Evolutionary conservation across 345 rosid species (phyloP).

Genomic region (Lepidium didymum): DNA sequence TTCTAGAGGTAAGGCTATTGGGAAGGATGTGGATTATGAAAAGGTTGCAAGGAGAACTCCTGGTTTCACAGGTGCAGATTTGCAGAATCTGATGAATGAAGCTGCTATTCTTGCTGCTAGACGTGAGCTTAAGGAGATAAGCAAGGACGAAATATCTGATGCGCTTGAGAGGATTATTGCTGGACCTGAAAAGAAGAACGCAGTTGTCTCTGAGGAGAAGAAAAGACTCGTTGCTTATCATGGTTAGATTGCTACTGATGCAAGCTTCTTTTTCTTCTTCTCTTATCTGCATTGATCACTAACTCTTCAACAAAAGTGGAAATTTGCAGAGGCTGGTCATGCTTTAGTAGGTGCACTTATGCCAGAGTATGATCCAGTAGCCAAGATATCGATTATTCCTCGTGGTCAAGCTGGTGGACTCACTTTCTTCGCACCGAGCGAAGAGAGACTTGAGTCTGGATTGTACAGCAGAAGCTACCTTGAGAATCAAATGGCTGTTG

Average conservation of each 20-base stretch:
- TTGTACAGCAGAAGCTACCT: constrained; percentile 94
- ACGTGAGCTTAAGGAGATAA: constrained; percentile 95
- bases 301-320: neutral
- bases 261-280: neutral
- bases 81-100: constrained; percentile 97
- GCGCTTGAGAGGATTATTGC: constrained; percentile 98
- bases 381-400: constrained; percentile 95
- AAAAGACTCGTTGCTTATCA: constrained; percentile 90
- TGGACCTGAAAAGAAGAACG: constrained; percentile 97
- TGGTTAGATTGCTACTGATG: constrained; percentile 34
- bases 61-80: constrained; percentile 93
- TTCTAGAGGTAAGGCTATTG: constrained; percentile 96
- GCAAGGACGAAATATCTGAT: constrained; percentile 96
- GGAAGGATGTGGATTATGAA: constrained; percentile 92
- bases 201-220: constrained; percentile 91
- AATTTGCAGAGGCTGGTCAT: constrained; percentile 82
- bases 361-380: constrained; percentile 97
- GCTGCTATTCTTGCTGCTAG: constrained; percentile 98
- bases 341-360: constrained; percentile 94
- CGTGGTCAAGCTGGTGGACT: constrained; percentile 99
- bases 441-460: constrained; percentile 97
- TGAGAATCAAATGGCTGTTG: constrained; percentile 98
- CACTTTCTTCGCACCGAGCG: constrained; percentile 93
- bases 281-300: neutral
- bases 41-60: constrained; percentile 94